Evolutionary conservation across 768 basidiomycete species (phyloP).

Genomic region (Mrakia blollopis): DNA sequence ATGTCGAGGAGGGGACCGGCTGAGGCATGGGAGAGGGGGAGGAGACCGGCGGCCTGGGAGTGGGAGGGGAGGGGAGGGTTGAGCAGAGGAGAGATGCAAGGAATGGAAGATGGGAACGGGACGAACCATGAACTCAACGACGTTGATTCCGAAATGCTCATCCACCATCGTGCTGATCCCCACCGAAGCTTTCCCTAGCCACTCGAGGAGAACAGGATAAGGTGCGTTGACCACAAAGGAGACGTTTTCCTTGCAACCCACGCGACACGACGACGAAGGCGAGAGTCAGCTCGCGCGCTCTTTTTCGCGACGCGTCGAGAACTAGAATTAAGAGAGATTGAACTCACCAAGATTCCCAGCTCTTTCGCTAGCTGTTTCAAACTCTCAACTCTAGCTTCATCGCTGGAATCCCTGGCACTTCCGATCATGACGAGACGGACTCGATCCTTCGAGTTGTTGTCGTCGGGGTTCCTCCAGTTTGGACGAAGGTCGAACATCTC

Average conservation of each 20-base stretch:
- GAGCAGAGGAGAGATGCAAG: neutral
- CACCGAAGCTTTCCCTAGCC: constrained; percentile 70
- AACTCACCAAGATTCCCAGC: constrained; percentile 60
- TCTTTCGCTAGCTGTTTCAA: constrained; percentile 59
- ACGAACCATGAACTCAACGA: constrained; percentile 93
- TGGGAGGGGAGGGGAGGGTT: neutral
- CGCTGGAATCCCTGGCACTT: constrained; percentile 72
- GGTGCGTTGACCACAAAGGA: constrained; percentile 78
- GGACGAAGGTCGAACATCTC: constrained; percentile 58
- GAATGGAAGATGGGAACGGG: constrained; percentile 48
- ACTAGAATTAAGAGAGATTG: neutral
- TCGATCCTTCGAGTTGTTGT: neutral
- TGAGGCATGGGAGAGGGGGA: constrained; percentile 86
- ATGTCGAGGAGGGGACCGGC: constrained; percentile 90
- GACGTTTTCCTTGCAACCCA: constrained; percentile 64
- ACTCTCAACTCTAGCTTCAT: constrained; percentile 61
- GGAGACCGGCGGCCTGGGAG: constrained; percentile 80
- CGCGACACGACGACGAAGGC: too few relatives aligned
- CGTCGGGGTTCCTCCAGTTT: constrained; percentile 45
- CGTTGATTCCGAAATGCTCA: constrained; percentile 96
- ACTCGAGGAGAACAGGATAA: constrained; percentile 62
- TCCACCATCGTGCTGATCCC: constrained; percentile 96
- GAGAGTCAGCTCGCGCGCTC: neutral
- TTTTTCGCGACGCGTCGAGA: neutral
- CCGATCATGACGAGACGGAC: constrained; percentile 74